These are phyloP conservation scores for Calonectria naviculata DNA, from an alignment of 2,329 filamentous ascomycete genomes.

Conservation along the genomic window DNA sequence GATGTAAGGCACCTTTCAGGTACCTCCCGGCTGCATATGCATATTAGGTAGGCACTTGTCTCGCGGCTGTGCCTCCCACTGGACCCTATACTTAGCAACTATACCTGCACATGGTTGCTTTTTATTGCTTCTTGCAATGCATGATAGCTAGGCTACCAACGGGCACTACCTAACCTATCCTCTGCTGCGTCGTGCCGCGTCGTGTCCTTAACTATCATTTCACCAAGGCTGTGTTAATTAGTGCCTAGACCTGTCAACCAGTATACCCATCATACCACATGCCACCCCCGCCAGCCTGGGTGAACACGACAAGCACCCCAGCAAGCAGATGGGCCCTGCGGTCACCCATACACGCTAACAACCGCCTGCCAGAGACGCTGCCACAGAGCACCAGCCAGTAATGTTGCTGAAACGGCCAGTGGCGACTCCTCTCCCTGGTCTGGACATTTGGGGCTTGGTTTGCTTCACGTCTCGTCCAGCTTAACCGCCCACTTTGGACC, in stretches of 20 bases:
- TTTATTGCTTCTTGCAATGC: not conserved
- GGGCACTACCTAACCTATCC: not conserved
- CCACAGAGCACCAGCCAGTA: slow-evolving; percentile 31
- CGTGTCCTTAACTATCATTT: not conserved
- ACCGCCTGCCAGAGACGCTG: slow-evolving; percentile 29
- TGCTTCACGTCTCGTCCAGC: slow-evolving; percentile 31
- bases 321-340: not conserved
- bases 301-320: not conserved
- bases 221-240: not conserved
- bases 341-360: slow-evolving; percentile 33
- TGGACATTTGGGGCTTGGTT: slow-evolving; percentile 30
- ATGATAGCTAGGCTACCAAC: not conserved
- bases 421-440: slow-evolving; percentile 24
- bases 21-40: slow-evolving; percentile 1
- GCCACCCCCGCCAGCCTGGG: not conserved
- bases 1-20: slow-evolving; percentile 11
- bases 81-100: slow-evolving; percentile 11
- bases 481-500: not conserved
- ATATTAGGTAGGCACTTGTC: slow-evolving; percentile 9
- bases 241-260: not conserved
- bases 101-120: not conserved
- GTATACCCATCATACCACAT: not conserved
- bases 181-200: not conserved
- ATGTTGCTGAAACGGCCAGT: slow-evolving; percentile 29
- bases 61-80: slow-evolving; percentile 4